Evolutionary conservation across 805 yeast species (phyloP), one percentile per base, ranked within the genome.

Genomic region (Monosporozyma unispora): DNA sequence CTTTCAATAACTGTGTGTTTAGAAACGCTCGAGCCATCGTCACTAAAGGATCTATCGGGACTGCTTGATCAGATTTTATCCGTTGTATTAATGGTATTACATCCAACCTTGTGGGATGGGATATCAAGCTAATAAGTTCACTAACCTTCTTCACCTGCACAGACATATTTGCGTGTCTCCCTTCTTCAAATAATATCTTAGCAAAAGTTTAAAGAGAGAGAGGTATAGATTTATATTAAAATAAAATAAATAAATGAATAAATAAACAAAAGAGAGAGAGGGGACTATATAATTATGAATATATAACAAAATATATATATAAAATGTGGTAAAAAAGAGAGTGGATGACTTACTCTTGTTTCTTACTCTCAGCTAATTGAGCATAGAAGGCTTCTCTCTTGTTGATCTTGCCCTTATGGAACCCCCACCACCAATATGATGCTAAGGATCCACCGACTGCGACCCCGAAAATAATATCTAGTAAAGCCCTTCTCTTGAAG

Each of bases 361-460:
- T 77, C 76, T 84, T 84, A 72, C 81, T 76, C 66, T 82, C 81
- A 59, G 89, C 91, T 68, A 85, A 73, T 60, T 81, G 75, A 54
- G 83, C 80, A 72, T 90, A 90, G 80, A 80, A 88, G 51, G 79
- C 81, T 70, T 90, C 97, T 79, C 96, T 86, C 63, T 73, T 76
- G 57, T 76, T 76, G 50, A 87, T 84, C 53, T 75, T 59, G 35
- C 81, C 78, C 75, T 78, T 82, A 84, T 90, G 97, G 79, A 71
- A 75, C 27, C 80, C 86, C 78, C 81, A 80, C 87, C 96, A 84
- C 93, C 91, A 89, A 71, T 76, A 78, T 56, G 76, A 73, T 53
- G 83, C 89, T 63, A 81, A 77, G 38, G 68, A 78, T 52, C 78
- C 70, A 50, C 91, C 91, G 55, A 78, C 58, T 53, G 73, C 61